These are phyloP conservation scores for Corymbia calophylla DNA, from an alignment of 441 rosid species.

Conservation along the genomic window DNA sequence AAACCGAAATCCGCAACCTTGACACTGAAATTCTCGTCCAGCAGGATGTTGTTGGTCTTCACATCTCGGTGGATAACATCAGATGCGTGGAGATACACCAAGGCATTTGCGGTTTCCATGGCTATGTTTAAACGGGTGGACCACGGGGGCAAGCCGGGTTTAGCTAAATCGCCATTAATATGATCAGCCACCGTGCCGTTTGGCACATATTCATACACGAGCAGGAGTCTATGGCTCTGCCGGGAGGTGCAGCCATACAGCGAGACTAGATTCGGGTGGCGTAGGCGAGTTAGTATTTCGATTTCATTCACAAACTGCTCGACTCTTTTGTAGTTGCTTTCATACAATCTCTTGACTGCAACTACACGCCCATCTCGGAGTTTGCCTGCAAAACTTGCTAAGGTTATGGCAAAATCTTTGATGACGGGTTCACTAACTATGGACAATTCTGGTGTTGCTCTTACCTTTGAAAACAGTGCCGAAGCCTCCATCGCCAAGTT, in stretches of 20 bases:
- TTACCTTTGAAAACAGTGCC: slow-evolving; percentile 8
- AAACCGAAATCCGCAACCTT: slow-evolving; percentile 8
- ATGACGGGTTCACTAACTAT: background rate
- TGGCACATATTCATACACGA: slow-evolving; percentile 3
- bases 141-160: background rate
- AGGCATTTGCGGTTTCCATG: background rate
- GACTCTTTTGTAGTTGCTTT: slow-evolving; percentile 2
- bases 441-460: no score
- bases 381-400: background rate
- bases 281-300: background rate
- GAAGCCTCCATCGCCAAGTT: slow-evolving; percentile 14
- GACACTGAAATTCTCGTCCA: slow-evolving; percentile 5
- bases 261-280: background rate
- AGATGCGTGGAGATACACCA: slow-evolving; percentile 10
- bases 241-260: slow-evolving; percentile 8
- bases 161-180: background rate
- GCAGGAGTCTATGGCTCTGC: slow-evolving; percentile 2
- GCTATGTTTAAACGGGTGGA: background rate
- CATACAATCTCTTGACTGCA: slow-evolving; percentile 8
- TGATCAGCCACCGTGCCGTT: slow-evolving; percentile 5
- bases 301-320: slow-evolving; percentile 8
- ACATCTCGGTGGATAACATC: slow-evolving; percentile 4
- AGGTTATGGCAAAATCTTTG: background rate
- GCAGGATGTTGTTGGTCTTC: slow-evolving; percentile 10
- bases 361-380: slow-evolving; percentile 6